These are phyloP conservation scores for Ananas comosus DNA, from an alignment of 176 grass and related monocot genomes.

Conservation along the genomic window DNA sequence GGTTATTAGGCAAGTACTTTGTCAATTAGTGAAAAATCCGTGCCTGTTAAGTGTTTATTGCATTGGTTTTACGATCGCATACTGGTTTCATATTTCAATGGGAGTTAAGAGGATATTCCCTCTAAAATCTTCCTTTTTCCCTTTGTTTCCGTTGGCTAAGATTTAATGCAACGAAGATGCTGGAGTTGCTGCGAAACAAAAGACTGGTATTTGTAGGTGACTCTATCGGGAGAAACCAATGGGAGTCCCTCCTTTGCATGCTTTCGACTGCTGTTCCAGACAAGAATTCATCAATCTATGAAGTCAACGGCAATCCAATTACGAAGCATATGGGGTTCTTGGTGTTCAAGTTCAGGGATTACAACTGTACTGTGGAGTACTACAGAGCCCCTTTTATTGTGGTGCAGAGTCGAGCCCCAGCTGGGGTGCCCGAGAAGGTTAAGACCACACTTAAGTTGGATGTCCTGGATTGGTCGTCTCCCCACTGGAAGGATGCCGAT, in stretches of 20 bases:
- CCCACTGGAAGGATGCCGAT: conserved; percentile 69
- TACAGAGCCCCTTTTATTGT: conserved; percentile 80
- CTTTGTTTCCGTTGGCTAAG: conserved; percentile 10
- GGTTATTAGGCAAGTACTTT: too few species aligned
- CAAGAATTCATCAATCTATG: conserved; percentile 32
- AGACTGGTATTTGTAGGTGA: conserved; percentile 36
- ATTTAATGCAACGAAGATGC: conserved; percentile 38
- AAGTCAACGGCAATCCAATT: conserved; percentile 36
- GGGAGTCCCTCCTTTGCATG: conserved; percentile 46
- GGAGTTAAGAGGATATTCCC: background rate
- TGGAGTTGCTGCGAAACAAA: conserved; percentile 33
- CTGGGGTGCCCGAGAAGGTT: conserved; percentile 31
- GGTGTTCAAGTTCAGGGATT: conserved; percentile 72
- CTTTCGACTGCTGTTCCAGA: conserved; percentile 27
- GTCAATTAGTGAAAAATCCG: too few species aligned
- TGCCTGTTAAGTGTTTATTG: too few species aligned
- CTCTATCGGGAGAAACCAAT: conserved; percentile 43
- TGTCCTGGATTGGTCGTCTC: conserved; percentile 66
- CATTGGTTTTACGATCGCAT: background rate
- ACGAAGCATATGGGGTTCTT: conserved; percentile 67
- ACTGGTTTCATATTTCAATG: background rate
- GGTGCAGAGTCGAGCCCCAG: conserved; percentile 43
- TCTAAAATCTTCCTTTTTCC: background rate
- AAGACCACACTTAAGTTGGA: conserved; percentile 58
- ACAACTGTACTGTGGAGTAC: conserved; percentile 88